Conservation (phyloP, 192 early-diverging fungal species). For the Coemansia sp. region DNA sequence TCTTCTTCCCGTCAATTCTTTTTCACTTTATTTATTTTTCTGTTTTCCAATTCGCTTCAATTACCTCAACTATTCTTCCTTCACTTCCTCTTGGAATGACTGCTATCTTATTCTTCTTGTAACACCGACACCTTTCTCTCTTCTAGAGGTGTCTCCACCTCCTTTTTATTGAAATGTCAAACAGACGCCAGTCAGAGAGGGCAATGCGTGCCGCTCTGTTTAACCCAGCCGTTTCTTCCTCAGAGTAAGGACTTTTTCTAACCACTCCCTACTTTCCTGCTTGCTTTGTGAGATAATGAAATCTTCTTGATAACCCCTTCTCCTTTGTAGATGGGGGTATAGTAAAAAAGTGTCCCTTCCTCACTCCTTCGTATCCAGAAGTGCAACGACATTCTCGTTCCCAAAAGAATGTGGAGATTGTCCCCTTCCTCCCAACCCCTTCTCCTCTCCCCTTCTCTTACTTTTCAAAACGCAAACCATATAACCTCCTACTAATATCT, state of each 20-base stretch:
- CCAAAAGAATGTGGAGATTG: not conserved
- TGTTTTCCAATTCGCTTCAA: too few relatives aligned
- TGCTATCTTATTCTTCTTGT: not conserved
- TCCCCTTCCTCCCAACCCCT: not conserved
- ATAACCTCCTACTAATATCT: not conserved
- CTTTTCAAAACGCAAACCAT: not conserved
- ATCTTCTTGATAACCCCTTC: too few relatives aligned
- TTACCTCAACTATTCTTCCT: too few relatives aligned
- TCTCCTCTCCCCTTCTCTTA: not conserved
- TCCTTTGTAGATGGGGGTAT: too few relatives aligned
- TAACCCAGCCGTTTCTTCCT: slow-evolving; percentile 30
- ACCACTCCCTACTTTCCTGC: too few relatives aligned
- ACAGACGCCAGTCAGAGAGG: slow-evolving; percentile 42
- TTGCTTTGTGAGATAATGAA: not conserved
- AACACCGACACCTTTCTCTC: not conserved
- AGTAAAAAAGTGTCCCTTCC: too few relatives aligned
- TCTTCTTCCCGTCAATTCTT: too few relatives aligned
- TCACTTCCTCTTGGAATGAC: too few relatives aligned
- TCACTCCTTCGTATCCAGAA: not conserved
- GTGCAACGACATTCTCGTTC: too few relatives aligned
- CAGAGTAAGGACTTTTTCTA: slow-evolving; percentile 35
- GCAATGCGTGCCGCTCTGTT: slow-evolving; percentile 54
- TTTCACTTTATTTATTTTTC: too few relatives aligned
- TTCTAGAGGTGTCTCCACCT: too few relatives aligned
- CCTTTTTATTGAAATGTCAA: slow-evolving; percentile 25